Evolutionary conservation across 2,329 filamentous ascomycete genomes (phyloP), one percentile per base, ranked within the genome.

Genomic region (Colletotrichum godetiae): DNA sequence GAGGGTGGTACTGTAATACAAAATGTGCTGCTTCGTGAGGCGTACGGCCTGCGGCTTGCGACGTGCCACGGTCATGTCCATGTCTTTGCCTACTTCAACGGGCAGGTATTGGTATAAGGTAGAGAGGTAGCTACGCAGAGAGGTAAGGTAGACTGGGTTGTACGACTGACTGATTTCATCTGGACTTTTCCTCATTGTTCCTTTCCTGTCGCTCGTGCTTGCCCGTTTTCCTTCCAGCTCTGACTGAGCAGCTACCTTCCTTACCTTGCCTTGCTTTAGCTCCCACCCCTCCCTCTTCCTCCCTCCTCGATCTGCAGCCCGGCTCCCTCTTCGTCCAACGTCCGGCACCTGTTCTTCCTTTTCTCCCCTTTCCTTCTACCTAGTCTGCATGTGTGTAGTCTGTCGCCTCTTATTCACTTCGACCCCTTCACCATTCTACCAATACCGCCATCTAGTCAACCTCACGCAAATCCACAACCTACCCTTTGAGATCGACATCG

Each of bases 201-300:
- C 10, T 13, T 53, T 19, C 12, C 31, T 11, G 27, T 49, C 11
- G n/a, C 27, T 37, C 19, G 15, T 19, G 27, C 55, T 31, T 33
- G 19, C 29, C 55, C 19, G 29, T 22, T 35, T n/a, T 27, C 31
- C 46, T 64, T 53, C 7, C n/a, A 53, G 1, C 8, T 22, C 46
- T 53, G n/a, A 31, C 27, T n/a, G 12, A 33, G 60, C 60, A 31
- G 3, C 19, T 49, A 24, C 15, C 24, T 62, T 15, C 27, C 15
- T 12, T 31, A 52, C 37, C n/a, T 29, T 29, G 4, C 24, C 29
- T n/a, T 63, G 19, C 60, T 57, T 69, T 68, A 64, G 67, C 59
- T 68, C 56, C 49, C 49, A 37, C 29, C 11, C 60, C 15, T 31
- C 57, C 22, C 24, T 37, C 22, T 19, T 37, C 19, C 37, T 52